A percentile compares a stretch with the other conserved stretches of the same genome.
These are phyloP conservation scores for Pichia sp. DNA, from an alignment of 1,139 yeast species.

Conservation along the genomic window DNA sequence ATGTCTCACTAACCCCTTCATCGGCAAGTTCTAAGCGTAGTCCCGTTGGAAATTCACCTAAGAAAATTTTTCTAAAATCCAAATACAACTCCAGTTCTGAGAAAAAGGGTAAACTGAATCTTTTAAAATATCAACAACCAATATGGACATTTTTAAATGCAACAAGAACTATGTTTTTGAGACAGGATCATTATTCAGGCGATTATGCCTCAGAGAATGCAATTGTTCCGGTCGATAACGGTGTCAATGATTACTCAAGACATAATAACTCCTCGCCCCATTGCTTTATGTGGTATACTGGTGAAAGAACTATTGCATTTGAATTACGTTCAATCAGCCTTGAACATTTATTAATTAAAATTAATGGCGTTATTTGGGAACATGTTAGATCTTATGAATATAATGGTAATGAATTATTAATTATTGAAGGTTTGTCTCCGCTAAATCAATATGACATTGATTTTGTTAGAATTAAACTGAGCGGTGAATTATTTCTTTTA, in stretches of 20 bases:
- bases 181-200: constrained; percentile 38
- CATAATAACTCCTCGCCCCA: constrained; percentile 27
- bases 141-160: constrained; percentile 65
- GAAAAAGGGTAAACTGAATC: constrained; percentile 19
- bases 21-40: neutral
- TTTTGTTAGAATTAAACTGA: constrained; percentile 38
- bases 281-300: constrained; percentile 46
- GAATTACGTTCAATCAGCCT: constrained; percentile 37
- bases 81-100: constrained; percentile 6
- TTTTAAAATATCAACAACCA: constrained; percentile 42
- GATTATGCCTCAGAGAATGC: constrained; percentile 31
- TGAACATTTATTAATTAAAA: constrained; percentile 40
- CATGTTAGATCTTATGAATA: constrained; percentile 39
- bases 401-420: constrained; percentile 37
- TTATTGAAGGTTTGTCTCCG: constrained; percentile 62
- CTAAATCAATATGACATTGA: constrained; percentile 63
- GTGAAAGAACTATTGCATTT: constrained; percentile 45
- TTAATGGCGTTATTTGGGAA: constrained; percentile 61
- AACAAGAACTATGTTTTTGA: constrained; percentile 45
- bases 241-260: constrained; percentile 29
- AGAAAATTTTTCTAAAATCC: neutral
- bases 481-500: constrained; percentile 33
- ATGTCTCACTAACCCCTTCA: neutral
- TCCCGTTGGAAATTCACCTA: neutral
- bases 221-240: constrained; percentile 33